Base-by-base conservation (phyloP, 106 monocot species). In the Allium cepa region DNA sequence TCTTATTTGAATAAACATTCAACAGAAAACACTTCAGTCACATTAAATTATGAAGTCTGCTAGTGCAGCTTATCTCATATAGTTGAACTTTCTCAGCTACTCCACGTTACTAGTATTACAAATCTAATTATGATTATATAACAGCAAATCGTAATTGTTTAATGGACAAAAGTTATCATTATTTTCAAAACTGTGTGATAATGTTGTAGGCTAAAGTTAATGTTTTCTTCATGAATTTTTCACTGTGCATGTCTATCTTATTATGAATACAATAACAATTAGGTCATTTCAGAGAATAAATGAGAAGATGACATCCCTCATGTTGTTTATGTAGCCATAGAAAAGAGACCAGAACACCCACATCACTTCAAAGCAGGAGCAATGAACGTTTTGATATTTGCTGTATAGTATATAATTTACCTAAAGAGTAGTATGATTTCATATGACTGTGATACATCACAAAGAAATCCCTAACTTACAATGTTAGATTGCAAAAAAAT, bases 341-440 rank as follows among this genome's bases (percentile, higher is more conserved):
- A 90, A 63, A 90, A 85, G 67, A 73, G 78, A 60, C 85, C 83
- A 48, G 76, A 71, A 18, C 62, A 59, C 14, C 75, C 71, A 11
- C 85, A 85, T 51, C 77, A 86, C 58, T 85, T 51, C 73, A 90
- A 90, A 73, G 90, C 85, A 14, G 90, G 90, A 10, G 82, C 90
- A 9, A 79, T 90, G 80, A 90, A 90, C 61, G 78, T 71, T 61
- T 68, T 90, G 78, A 85, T 90, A 85, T 60, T 52, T 0, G 1
- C 1, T 36, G 36, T 36, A 36, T 0, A 63, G 11, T 36, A 4
- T 4, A 36, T 36, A 36, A 36, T 36, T 4, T 36, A 36, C 36
- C 4, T 36, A 36, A 36, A 36, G 4, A 36, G 36, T 36, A 36
- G 36, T 36, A 36, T 4, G 36, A 36, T 36, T 36, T 36, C 36